A percentile compares a stretch with the other conserved stretches of the same genome.
Conservation (phyloP, 352 stramenopile genomes). For the Pythium grandisporangium region DNA sequence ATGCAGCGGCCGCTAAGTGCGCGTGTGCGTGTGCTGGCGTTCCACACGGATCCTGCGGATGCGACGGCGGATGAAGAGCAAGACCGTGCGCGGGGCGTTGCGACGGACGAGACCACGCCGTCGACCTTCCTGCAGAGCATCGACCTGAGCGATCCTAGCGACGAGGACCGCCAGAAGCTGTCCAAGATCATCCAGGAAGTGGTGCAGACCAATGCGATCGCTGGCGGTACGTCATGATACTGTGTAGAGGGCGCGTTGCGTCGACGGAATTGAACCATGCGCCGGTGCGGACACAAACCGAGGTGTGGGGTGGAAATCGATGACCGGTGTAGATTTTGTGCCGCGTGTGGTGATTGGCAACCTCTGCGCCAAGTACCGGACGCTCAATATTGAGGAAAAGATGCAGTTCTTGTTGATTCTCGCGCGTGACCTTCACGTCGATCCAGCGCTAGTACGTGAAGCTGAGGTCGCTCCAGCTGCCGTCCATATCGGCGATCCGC, state of each 20-base stretch:
- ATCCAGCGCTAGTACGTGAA: constrained; percentile 27
- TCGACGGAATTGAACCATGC: no score
- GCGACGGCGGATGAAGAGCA: no score
- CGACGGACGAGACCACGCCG: constrained; percentile 4
- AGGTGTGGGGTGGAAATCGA: no score
- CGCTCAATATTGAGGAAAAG: constrained; percentile 70
- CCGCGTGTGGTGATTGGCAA: constrained; percentile 60
- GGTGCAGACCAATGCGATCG: constrained; percentile 56
- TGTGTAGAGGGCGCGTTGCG: no score
- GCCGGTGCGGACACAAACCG: no score
- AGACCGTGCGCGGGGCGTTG: no score
- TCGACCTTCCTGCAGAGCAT: constrained; percentile 43
- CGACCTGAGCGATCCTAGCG: constrained; percentile 28
- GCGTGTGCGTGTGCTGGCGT: no score
- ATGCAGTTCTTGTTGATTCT: constrained; percentile 75
- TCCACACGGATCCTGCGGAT: no score
- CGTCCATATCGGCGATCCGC: not conserved
- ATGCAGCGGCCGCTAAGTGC: no score
- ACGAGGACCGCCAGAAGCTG: constrained; percentile 29
- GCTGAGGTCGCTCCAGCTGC: not conserved
- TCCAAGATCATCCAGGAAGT: constrained; percentile 63
- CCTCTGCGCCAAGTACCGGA: constrained; percentile 50
- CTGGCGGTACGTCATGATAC: constrained; percentile 27
- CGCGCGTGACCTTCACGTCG: constrained; percentile 61
- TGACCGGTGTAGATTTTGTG: constrained; percentile 52